Evolutionary conservation across 2,329 filamentous ascomycete species (phyloP).

Genomic region (Allantophomopsis lycopodina): DNA sequence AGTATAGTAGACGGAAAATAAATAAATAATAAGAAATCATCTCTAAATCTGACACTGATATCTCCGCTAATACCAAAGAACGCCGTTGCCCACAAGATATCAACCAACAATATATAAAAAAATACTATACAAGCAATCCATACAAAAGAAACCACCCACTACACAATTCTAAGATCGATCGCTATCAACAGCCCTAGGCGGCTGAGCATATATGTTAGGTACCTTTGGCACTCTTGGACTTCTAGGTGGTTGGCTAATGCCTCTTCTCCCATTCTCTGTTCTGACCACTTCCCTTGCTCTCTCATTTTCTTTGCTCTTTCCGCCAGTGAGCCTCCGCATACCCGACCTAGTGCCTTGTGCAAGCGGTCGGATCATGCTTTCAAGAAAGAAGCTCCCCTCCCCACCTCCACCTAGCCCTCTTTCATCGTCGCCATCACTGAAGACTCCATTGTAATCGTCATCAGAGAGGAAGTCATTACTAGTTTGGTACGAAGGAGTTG

Average conservation of each 20-base stretch:
- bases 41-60: too few relatives aligned
- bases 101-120: too few relatives aligned
- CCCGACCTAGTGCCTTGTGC: slow-evolving; percentile 42
- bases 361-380: slow-evolving; percentile 46
- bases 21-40: too few relatives aligned
- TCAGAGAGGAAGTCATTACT: slow-evolving; percentile 53
- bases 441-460: slow-evolving; percentile 64
- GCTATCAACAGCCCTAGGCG: too few relatives aligned
- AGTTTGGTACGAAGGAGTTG: slow-evolving; percentile 39
- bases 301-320: slow-evolving; percentile 21
- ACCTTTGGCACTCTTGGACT: slow-evolving; percentile 18
- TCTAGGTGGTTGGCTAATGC: slow-evolving; percentile 14
- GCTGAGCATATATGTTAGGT: slow-evolving; percentile 4
- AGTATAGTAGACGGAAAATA: too few relatives aligned
- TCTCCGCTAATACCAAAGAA: too few relatives aligned
- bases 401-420: slow-evolving; percentile 13
- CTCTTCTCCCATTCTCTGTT: slow-evolving; percentile 11
- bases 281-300: slow-evolving; percentile 15
- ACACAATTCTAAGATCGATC: too few relatives aligned
- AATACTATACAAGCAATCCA: too few relatives aligned
- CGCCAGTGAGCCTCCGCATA: slow-evolving; percentile 48
- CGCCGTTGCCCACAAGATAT: too few relatives aligned
- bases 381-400: slow-evolving; percentile 36
- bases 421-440: slow-evolving; percentile 66
- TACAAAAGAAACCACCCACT: too few relatives aligned